Evolutionary conservation across 257 asterid species (phyloP).

Genomic region (Plantago ovata): DNA sequence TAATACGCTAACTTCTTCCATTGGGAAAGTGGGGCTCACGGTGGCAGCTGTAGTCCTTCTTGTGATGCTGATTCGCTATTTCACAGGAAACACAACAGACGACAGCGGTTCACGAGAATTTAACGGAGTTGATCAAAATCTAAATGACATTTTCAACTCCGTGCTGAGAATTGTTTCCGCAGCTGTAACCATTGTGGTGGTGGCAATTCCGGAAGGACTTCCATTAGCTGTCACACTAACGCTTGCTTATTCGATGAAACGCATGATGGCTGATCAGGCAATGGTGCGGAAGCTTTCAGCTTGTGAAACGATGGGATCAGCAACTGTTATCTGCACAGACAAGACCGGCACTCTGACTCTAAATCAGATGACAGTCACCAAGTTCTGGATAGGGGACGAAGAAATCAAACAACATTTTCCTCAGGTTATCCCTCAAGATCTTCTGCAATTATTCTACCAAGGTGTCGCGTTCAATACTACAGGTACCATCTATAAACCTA

Average conservation of each 20-base stretch:
- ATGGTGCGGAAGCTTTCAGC: conserved; percentile 68
- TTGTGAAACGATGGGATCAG: conserved; percentile 61
- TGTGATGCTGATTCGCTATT: conserved; percentile 48
- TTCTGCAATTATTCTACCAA: conserved; percentile 36
- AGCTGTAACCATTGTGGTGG: conserved; percentile 53
- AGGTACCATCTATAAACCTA: conserved; percentile 35
- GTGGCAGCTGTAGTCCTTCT: conserved; percentile 44
- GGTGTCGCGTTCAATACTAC: conserved; percentile 41
- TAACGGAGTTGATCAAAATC: conserved; percentile 25
- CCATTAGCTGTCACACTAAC: conserved; percentile 54
- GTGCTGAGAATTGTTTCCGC: conserved; percentile 45
- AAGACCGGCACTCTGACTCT: conserved; percentile 51
- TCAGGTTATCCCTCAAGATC: conserved; percentile 17
- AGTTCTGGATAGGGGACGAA: conserved; percentile 33
- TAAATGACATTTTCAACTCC: conserved; percentile 32
- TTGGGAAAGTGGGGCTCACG: conserved; percentile 45
- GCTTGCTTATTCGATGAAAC: conserved; percentile 54
- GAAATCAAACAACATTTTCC: conserved; percentile 17
- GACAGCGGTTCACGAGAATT: conserved; percentile 24
- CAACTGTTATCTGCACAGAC: conserved; percentile 65
- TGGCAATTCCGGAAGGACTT: conserved; percentile 66
- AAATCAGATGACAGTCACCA: conserved; percentile 45
- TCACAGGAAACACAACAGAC: conserved; percentile 41
- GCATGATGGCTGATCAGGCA: conserved; percentile 55
- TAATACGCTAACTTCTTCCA: conserved; percentile 33